A percentile compares a stretch with the other conserved stretches of the same genome.
These are phyloP conservation scores for Halenospora varia DNA, from an alignment of 495 filamentous ascomycete genomes.

Conservation along the genomic window DNA sequence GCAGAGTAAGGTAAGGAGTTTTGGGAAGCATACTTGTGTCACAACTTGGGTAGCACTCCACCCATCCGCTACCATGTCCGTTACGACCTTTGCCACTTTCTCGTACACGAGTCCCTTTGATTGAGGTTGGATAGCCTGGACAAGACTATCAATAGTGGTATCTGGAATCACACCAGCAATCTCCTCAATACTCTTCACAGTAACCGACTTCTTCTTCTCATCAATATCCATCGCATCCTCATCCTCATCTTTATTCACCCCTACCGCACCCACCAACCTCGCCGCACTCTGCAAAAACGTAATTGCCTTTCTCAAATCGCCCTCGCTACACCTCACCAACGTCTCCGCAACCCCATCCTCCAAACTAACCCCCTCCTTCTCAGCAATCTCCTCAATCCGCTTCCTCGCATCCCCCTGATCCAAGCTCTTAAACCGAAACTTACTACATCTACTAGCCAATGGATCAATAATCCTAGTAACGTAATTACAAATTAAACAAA, in stretches of 20 bases:
- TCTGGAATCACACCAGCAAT: slow-evolving; percentile 93
- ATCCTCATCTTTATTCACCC: slow-evolving; percentile 34
- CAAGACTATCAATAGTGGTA: slow-evolving; percentile 60
- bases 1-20: not conserved
- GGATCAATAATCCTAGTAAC: slow-evolving; percentile 98
- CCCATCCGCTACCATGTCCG: slow-evolving; percentile 91
- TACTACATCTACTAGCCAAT: slow-evolving; percentile 85
- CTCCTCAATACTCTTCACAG: slow-evolving; percentile 79
- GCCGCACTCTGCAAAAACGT: slow-evolving; percentile 94
- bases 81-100: slow-evolving; percentile 70
- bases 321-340: slow-evolving; percentile 82
- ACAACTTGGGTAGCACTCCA: slow-evolving; percentile 96
- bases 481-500: slow-evolving; percentile 98
- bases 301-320: slow-evolving; percentile 92
- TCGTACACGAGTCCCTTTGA: slow-evolving; percentile 62
- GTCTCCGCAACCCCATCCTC: slow-evolving; percentile 78
- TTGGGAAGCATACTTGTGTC: slow-evolving; percentile 53
- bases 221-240: slow-evolving; percentile 55
- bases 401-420: slow-evolving; percentile 76
- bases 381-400: slow-evolving; percentile 75
- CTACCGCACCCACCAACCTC: slow-evolving; percentile 62
- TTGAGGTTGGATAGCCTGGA: slow-evolving; percentile 74
- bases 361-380: slow-evolving; percentile 65
- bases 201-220: slow-evolving; percentile 45
- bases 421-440: slow-evolving; percentile 96